Evolutionary conservation across 2,329 filamentous ascomycete species (phyloP).

Genomic region (Botrytis fragariae): DNA sequence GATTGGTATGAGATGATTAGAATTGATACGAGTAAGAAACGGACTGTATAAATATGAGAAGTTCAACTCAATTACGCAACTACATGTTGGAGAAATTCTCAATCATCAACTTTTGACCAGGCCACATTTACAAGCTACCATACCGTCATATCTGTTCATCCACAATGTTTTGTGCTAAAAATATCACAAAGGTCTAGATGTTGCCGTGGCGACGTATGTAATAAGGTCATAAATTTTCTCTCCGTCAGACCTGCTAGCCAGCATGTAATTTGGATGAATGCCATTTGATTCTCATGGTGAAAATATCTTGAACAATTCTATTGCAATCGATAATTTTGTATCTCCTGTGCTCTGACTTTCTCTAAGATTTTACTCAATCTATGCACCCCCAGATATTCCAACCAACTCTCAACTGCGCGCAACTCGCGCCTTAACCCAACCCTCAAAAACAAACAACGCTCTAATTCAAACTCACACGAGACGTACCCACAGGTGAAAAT

Average conservation of each 20-base stretch:
- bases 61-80: not conserved
- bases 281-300: not conserved
- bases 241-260: not conserved
- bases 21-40: not conserved
- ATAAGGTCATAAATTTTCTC: not conserved
- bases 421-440: not conserved
- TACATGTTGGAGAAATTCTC: not conserved
- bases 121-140: not conserved
- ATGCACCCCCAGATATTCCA: accelerated
- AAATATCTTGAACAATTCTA: not conserved
- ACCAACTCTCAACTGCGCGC: not conserved
- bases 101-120: not conserved
- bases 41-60: not conserved
- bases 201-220: not conserved
- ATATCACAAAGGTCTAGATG: not conserved
- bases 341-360: not conserved
- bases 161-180: not conserved
- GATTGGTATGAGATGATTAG: not conserved
- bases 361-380: not conserved
- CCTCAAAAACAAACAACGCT: not conserved
- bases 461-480: not conserved
- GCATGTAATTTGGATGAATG: not conserved
- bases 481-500: not conserved
- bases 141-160: not conserved
- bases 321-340: not conserved